Percentiles rank a stretch among this genome's conserved stretches.
phyloP scores from a whole-genome alignment of 129 eudicot genomes.

The Glebionis coronaria region DNA sequence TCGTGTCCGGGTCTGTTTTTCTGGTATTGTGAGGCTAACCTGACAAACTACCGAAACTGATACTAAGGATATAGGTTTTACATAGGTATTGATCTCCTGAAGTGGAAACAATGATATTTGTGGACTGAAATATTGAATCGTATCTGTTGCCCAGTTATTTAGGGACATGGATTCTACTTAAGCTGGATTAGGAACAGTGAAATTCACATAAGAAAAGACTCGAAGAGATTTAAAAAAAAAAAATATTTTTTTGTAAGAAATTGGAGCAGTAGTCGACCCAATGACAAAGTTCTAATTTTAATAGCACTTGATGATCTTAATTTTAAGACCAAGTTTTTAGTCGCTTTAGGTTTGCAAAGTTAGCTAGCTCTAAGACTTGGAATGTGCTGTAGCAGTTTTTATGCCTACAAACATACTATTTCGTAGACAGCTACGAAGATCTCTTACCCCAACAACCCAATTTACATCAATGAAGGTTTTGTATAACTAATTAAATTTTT shows the following conservation, averaged over 20 bases:
- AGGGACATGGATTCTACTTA: no score
- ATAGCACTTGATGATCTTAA: no score
- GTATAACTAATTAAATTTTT: neutral
- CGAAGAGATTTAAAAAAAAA: no score
- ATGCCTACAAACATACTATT: neutral
- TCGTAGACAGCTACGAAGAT: neutral
- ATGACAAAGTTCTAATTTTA: no score
- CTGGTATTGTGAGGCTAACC: neutral
- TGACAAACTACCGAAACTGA: neutral
- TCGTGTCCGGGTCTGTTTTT: no score
- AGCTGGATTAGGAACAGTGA: no score
- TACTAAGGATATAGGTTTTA: neutral
- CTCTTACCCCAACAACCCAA: no score
- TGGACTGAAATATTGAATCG: neutral
- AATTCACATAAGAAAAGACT: no score
- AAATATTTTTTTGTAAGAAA: no score
- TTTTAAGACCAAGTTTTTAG: neutral
- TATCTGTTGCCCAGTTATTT: neutral
- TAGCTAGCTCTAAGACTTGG: neutral
- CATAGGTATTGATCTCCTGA: neutral
- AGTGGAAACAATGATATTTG: slow-evolving; percentile 3
- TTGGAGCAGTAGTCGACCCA: no score
- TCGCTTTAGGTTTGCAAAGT: neutral
- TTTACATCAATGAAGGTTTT: neutral
- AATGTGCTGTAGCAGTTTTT: neutral